These are phyloP conservation scores for Globisporangium irregulare DNA, from an alignment of 352 stramenopile genomes.

Conservation along the genomic window DNA sequence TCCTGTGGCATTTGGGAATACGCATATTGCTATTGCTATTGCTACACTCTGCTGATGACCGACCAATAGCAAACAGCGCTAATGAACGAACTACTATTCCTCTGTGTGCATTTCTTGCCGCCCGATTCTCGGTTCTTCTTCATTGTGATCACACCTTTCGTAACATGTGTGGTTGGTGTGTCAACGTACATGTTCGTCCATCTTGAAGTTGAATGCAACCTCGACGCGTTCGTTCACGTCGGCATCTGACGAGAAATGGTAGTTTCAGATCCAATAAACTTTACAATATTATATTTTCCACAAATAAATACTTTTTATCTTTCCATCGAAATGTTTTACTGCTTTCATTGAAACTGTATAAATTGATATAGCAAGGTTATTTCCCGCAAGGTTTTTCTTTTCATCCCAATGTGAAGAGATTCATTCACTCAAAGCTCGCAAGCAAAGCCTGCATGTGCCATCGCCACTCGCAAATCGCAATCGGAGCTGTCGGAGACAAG, in stretches of 20 bases:
- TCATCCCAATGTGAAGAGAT: background rate
- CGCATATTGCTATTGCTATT: too few species aligned
- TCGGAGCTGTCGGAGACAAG: conserved; percentile 19
- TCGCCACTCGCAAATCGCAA: conserved; percentile 25
- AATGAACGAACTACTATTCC: background rate
- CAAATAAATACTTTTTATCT: background rate
- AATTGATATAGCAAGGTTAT: conserved; percentile 5
- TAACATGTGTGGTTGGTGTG: background rate
- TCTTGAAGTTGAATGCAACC: conserved; percentile 18
- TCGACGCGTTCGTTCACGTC: conserved; percentile 18
- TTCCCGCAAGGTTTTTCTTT: conserved; percentile 7
- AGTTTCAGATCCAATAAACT: background rate
- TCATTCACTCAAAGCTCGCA: background rate
- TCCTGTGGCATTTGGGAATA: too few species aligned
- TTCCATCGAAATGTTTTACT: background rate
- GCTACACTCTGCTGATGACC: background rate
- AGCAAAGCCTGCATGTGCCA: background rate
- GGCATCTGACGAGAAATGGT: conserved; percentile 21
- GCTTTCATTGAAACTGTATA: background rate
- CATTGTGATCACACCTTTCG: background rate
- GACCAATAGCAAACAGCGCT: background rate
- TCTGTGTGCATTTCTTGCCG: background rate
- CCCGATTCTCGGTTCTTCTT: background rate
- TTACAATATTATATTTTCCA: background rate
- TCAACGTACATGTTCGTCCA: background rate